Evolutionary conservation across 129 eudicot species (phyloP), one percentile per base, ranked within the genome.

Genomic region (Scalesia atractyloides): DNA sequence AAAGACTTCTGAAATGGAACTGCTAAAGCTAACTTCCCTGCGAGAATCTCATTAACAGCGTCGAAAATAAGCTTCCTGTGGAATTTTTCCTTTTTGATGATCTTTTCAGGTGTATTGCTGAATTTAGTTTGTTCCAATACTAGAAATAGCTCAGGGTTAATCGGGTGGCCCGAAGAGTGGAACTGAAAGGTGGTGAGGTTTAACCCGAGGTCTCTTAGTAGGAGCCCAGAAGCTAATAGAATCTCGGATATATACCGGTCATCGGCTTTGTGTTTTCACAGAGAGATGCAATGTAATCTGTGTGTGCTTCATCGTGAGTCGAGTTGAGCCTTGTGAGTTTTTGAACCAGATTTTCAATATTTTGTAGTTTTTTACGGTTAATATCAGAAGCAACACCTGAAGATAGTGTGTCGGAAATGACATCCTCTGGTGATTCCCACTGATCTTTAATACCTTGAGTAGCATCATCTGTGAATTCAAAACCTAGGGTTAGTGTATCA

Each of bases 41-140:
- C 79, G 36, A 94, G 93, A 72, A 87, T 76, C 79, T 94, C 98
- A 43, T 90, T 94, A 0, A 90, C 95, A 15, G 86, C 46, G 34
- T 94, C 97, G 54, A 94, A 94, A 11, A 94, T 73, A 64, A 94
- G 97, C 80, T 90, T 94, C 43, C 98, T 66, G 16, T 87, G 97
- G 74, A 46, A 49, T 69, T 81, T 90, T 52, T 85, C 95, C 43
- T 83, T 80, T 34, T 78, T 77, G 47, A 74, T 53, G 9, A 76
- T 19, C 76, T 73, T 84, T 54, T 68, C 79, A 11, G 79, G 75
- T n/a, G 62, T 41, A 66, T 73, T 82, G 79, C 92, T 86, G 39
- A 87, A 82, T 64, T 90, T 94, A 22, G 97, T 94, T 65, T 90
- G 96, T 77, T 94, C 98, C 85, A 94, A 76, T 59, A 94, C 97